Base-by-base conservation (phyloP, 225 moss, liverwort and hornwort species). In the Bryum argenteum region DNA sequence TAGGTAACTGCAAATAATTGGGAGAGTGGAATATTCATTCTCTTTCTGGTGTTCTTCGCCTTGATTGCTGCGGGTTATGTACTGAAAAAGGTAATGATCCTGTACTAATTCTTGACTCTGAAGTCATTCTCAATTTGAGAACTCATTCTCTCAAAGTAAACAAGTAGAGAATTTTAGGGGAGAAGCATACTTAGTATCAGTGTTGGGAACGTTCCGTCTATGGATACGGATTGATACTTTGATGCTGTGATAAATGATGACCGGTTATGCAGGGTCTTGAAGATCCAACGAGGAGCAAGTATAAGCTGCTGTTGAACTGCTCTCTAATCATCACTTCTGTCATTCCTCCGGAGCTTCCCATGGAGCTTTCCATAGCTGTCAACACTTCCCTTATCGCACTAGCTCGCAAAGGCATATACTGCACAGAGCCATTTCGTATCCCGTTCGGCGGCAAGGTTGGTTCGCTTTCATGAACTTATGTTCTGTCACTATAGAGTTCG, bases 341-440 rank as follows among this genome's bases (percentile, higher is more conserved):
- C 62, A 98, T 98, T 80, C 97, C 97, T 54, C 97, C 97, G 23
- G 97, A 98, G 81, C 72, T 98, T 72, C 97, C 97, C 48, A 98
- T 98, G 97, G 97, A 98, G 80, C 94, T 98, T 79, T 98, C 97
- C 13, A 94, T 98, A 65, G 97, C 97, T 59, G 97, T 98, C 48
- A 98, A 98, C 66, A 98, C 97, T 12, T 98, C 97, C 48, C 88
- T 98, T 23, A 94, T 98, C 50, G 97, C 97, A 8, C 85, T 98
- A 54, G 94, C 92, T 73, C 89, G 89, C 76, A 88, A 75, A 63
- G 97, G 97, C 82, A 92, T 98, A 38, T 98, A 88, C 73, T 98
- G 97, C 87, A 98, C 97, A 6, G 97, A 98, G 76, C 97, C 97
- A 58, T 98, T 98, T 55, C 89, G 97, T 45, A 98, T 98, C 61